Evolutionary conservation across 2,329 filamentous ascomycete genomes (phyloP), one percentile per base, ranked within the genome.

Genomic region (Alternaria triticina): DNA sequence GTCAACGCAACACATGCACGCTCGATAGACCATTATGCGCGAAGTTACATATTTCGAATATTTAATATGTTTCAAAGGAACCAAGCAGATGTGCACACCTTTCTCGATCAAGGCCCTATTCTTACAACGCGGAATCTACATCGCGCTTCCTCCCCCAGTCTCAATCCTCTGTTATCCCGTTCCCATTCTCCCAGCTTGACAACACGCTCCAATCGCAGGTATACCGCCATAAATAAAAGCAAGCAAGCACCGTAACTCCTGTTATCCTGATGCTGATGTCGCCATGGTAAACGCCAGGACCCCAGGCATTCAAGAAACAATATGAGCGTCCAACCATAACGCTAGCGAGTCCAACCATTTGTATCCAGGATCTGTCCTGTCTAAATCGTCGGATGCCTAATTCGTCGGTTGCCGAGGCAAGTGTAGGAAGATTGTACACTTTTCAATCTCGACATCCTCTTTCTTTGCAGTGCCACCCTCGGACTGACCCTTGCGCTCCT

Each of bases 401-500:
- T 70, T 70, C 47, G 52, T 68, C 36, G 68, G 69, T 40, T 69
- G 61, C 54, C 75, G 86, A 77, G 88, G 80, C 70, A 96, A 80
- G 79, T 96, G 91, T 64, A 91, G 86, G 80, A 91, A 91, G 27
- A 96, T 84, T 1, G 89, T 93, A 61, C 94, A 86, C 71, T 90
- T 91, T 82, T 97, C 94, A 66, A 94, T 83, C 76, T 96, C 93
- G 36, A 90, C 86, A 65, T 90, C 79, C 59, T 62, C 59, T 20
- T 62, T 62, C 55, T 74, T 78, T 12, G 64, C 62, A 49, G 67
- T 62, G 17, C 68, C 74, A 7, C 74, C 71, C 50, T 76, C 72
- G 9, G 64, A 33, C 47, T 69, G 62, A 45, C 65, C 56, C 61
- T 68, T 71, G 84, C 87, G 1, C 86, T 88, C 66, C 46, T 92